Percentiles rank a stretch among this genome's conserved stretches.
Evolutionary conservation across 2,329 filamentous ascomycete genomes (phyloP).

Genomic region (Diaporthe nobilis): DNA sequence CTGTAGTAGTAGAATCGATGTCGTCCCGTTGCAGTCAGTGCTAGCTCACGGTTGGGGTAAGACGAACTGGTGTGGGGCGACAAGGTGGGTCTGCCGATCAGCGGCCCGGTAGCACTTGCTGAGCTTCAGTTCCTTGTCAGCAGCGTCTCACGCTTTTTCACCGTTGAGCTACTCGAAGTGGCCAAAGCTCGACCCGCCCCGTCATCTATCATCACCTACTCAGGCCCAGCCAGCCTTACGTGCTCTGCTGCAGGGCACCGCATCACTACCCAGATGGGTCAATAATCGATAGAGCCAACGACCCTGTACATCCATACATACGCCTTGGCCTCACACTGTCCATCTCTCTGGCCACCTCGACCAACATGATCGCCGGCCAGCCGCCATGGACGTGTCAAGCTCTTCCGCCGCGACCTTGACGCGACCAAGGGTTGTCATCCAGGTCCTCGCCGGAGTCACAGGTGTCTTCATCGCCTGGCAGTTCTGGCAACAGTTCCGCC

Average conservation of each 20-base stretch:
- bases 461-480: conserved; percentile 72
- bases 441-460: conserved; percentile 68
- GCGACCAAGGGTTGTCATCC: conserved; percentile 68
- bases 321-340: not conserved
- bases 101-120: not conserved
- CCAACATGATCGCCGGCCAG: conserved; percentile 39
- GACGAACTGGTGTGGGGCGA: not conserved
- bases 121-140: conserved; percentile 16
- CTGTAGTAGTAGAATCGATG: not conserved
- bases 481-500: conserved; percentile 61
- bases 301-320: not conserved
- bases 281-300: conserved; percentile 16
- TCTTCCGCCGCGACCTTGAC: conserved; percentile 67
- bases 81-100: conserved; percentile 22
- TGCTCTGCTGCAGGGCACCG: conserved; percentile 18
- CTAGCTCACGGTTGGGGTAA: not conserved
- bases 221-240: not conserved
- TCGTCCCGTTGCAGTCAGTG: not conserved
- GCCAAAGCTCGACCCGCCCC: not conserved
- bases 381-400: conserved; percentile 47
- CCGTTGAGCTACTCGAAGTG: not conserved
- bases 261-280: conserved; percentile 8
- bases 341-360: conserved; percentile 19
- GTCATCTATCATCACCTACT: not conserved
- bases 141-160: conserved; percentile 3